Base-by-base conservation (phyloP, 441 rosid genomes). In the Gossypium aridum region DNA sequence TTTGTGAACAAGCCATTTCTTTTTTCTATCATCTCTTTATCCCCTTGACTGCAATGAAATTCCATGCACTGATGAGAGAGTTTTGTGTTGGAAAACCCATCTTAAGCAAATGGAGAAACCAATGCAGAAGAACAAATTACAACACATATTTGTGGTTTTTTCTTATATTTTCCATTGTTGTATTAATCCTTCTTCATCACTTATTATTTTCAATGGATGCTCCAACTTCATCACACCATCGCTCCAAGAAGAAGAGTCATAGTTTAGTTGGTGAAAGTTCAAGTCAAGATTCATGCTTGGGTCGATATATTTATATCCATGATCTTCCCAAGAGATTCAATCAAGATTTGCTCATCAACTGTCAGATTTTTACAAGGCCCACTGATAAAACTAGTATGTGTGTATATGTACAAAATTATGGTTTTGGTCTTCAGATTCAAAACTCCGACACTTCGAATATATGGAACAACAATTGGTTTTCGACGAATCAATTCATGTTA, bases 281-380 rank as follows among this genome's bases (percentile, higher is more conserved):
- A 53, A 22, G 54, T 16, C 7, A 25, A 57, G 82, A 85, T 80
- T 64, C 81, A 47, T 89, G 93, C 78, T 75, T 37, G 0, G 89
- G 90, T 69, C 84, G 82, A 26, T 90, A 85, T 78, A 54, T 87
- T n/a, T 89, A 85, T 25, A 70, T 84, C 61, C 78, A 85, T 70
- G 34, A 86, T 72, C 85, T 87, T 64, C 91, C 91, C 3, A 71
- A 72, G 49, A 34, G 25, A 64, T 88, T 84, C 83, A 90, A 88
- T 70, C 79, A 79, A 1, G 88, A 85, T 31, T 53, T 87, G 16
- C 63, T 88, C 49, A 71, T 78, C 43, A 25, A 83, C 64, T 87
- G 89, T 64, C 57, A 63, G 37, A 0, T 53, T 47, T 73, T 84
- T 19, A 84, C 78, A 34, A 81, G 80, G 51, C 65, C 80, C 2